phyloP scores from a whole-genome alignment of 2,329 filamentous ascomycete species.

The Talaromyces albobiverticillius region DNA sequence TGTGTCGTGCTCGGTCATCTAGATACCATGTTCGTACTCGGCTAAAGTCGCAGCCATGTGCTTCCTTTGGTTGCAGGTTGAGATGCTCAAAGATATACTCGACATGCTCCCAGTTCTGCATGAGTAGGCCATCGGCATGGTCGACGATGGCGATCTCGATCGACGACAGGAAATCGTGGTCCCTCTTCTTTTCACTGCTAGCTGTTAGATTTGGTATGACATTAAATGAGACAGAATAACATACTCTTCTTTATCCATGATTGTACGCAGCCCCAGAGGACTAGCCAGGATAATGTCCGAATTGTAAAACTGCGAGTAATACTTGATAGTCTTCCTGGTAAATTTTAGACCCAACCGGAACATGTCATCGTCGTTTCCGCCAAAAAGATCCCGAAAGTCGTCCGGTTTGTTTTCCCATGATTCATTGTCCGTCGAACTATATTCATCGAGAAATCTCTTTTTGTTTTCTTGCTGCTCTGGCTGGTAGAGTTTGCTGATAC shows the following conservation, averaged over 20 bases:
- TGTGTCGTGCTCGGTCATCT: conserved; percentile 74
- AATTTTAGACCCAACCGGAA: conserved; percentile 96
- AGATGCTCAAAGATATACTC: conserved; percentile 89
- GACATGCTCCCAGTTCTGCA: conserved; percentile 98
- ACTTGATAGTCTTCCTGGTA: conserved; percentile 92
- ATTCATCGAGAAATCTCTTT: conserved; percentile 85
- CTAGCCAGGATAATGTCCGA: conserved; percentile 93
- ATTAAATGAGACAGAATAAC: conserved; percentile 24
- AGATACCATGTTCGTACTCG: conserved; percentile 89
- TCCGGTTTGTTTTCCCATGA: conserved; percentile 73
- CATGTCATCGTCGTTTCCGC: conserved; percentile 95
- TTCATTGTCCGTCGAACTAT: conserved; percentile 65
- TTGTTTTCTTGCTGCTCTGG: conserved; percentile 94
- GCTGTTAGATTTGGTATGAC: conserved; percentile 41
- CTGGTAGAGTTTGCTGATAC: conserved; percentile 70
- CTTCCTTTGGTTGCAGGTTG: conserved; percentile 83
- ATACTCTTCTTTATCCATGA: conserved; percentile 75
- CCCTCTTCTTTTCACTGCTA: conserved; percentile 60
- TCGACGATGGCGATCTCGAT: conserved; percentile 89
- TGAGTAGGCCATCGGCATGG: conserved; percentile 86
- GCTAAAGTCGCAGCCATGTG: conserved; percentile 90
- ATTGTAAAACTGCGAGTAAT: conserved; percentile 92
- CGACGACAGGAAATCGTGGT: conserved; percentile 89
- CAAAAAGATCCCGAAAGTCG: conserved; percentile 86
- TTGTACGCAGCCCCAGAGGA: conserved; percentile 83